These are phyloP conservation scores for Trifolium fragiferum DNA, from an alignment of 306 rosid species.

Conservation along the genomic window DNA sequence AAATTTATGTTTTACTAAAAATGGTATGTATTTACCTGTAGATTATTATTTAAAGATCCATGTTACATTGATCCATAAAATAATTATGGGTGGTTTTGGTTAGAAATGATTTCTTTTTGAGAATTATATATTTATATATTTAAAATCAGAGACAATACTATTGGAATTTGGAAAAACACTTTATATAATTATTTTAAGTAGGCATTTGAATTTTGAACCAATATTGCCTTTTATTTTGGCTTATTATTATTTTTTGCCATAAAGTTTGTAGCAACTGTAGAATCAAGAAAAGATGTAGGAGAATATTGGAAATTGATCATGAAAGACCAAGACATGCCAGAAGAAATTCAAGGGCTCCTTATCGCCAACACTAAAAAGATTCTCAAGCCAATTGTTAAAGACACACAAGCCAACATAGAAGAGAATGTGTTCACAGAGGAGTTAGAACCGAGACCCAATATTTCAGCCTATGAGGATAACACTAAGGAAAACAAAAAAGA, in stretches of 20 bases:
- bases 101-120: no score
- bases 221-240: not conserved
- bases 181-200: no score
- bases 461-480: not conserved
- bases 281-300: constrained; percentile 37
- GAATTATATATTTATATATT: no score
- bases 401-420: not conserved
- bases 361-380: not conserved
- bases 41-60: not conserved
- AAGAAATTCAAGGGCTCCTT: constrained; percentile 22
- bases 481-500: not conserved
- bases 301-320: constrained; percentile 37
- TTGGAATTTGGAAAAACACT: no score
- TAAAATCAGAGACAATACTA: no score
- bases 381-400: not conserved
- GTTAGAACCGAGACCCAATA: not conserved
- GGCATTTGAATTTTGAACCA: no score
- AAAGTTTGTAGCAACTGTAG: constrained; percentile 10
- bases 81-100: no score
- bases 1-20: no score
- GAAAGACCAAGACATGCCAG: constrained; percentile 33
- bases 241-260: not conserved
- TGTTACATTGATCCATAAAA: no score
- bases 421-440: not conserved
- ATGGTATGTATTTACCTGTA: no score